Evolutionary conservation across 148 eudicot species (phyloP).

Genomic region (Fagopyrum homotropicum): DNA sequence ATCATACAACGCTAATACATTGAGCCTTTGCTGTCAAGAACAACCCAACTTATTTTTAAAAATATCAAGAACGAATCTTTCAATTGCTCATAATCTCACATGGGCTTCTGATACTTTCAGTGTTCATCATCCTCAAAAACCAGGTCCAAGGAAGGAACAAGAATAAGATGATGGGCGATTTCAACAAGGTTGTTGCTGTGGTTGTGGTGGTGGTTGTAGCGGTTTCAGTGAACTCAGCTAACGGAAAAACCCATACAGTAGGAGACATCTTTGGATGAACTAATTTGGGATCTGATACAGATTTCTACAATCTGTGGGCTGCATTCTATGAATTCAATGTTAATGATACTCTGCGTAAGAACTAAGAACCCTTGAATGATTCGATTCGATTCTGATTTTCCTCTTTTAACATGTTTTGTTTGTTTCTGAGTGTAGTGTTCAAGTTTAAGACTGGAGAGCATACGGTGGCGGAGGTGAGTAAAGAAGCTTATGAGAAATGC

Average conservation of each 20-base stretch:
- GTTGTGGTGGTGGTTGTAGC: constrained; percentile 6
- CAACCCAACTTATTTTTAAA: neutral
- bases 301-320: constrained; percentile 10
- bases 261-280: constrained; percentile 10
- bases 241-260: neutral
- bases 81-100: neutral
- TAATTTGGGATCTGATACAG: neutral
- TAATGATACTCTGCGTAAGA: constrained; percentile 1
- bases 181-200: constrained; percentile 3
- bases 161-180: neutral
- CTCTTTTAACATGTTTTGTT: neutral
- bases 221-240: neutral
- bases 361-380: neutral
- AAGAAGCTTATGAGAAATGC: constrained; percentile 32
- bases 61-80: neutral
- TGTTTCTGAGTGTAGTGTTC: constrained; percentile 27
- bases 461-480: constrained; percentile 36
- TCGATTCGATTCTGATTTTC: neutral
- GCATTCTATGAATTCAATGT: neutral
- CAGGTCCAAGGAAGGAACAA: neutral
- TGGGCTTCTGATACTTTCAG: neutral
- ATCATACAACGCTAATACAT: neutral
- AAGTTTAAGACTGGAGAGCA: constrained; percentile 36
- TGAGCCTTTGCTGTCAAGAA: constrained; percentile 5
- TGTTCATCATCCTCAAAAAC: neutral